A percentile compares a stretch with the other conserved stretches of the same genome.
These are phyloP conservation scores for Acacia concinna DNA, from an alignment of 331 rosid genomes.

Conservation along the genomic window DNA sequence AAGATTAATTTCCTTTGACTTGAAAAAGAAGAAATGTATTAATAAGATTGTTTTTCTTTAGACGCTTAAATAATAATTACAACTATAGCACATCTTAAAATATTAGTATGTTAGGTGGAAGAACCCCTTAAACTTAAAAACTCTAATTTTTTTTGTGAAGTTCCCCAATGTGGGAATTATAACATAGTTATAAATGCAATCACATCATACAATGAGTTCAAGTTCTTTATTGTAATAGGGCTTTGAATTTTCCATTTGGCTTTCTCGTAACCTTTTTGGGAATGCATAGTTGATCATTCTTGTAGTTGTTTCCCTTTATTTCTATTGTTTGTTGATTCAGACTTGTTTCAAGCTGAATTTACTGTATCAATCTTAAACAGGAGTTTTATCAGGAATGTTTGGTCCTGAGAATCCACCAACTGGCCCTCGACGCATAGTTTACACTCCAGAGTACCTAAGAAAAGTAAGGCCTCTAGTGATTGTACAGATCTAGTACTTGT, in stretches of 20 bases:
- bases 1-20: no score
- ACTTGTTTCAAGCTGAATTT: not conserved
- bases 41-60: no score
- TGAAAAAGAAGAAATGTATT: no score
- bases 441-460: slow-evolving; percentile 69
- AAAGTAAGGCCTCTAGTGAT: slow-evolving; percentile 42
- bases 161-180: no score
- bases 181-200: not conserved
- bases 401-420: slow-evolving; percentile 72
- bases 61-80: no score
- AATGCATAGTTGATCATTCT: not conserved
- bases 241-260: no score
- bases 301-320: not conserved
- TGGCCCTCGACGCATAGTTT: slow-evolving; percentile 77
- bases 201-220: not conserved
- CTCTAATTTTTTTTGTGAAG: no score
- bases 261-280: not conserved
- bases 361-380: slow-evolving; percentile 36
- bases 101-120: no score
- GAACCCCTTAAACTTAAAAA: no score
- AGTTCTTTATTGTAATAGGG: not conserved
- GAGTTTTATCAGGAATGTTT: slow-evolving; percentile 84
- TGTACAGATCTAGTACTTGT: slow-evolving; percentile 6
- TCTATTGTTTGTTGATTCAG: not conserved
- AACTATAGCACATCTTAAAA: no score